Base-by-base conservation (phyloP, 192 early-diverging fungal genomes). In the Coemansia sp. region DNA sequence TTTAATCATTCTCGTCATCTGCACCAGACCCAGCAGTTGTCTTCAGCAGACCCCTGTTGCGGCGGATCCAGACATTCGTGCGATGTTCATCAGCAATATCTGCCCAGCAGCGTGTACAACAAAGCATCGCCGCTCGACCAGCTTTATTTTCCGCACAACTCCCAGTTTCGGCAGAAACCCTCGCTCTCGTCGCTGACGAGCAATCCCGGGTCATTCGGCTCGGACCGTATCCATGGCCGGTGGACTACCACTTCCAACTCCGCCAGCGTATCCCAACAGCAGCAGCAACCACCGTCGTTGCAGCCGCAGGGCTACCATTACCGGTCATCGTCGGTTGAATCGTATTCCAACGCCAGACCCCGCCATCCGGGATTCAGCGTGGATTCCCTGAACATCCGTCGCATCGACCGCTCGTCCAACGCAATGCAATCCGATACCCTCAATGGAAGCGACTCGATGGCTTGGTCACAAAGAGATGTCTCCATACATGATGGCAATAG, bases 381-480 rank as follows among this genome's bases (percentile, higher is more conserved):
- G 13, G 70, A 78, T n/a, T 64, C 63, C 48, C 63, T 78, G n/a
- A 78, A 72, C 11, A 66, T 78, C 22, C 70, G 76, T 12, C 66
- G 70, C 11, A 41, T 41, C 8, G 66, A 78, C 46, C 66, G 76
- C 7, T 63, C 70, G 7, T 78, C 76, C 40, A 78, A 78, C 13
- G 71, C 76, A 22, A 78, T 78, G 76, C 76, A 72, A 26, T 78
- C 76, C 0, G 76, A 72, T 26, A 78, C 76, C 0, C 66, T 78
- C 12, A 39, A 78, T 32, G 76, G 76, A 6, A 69, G 67, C 47
- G 76, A 78, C 26, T 69, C 62, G 54, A 55, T 68, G 63, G 76
- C 76, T 1, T 78, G 76, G 76, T 78, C 76, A n/a, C 76, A 78
- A 12, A 63, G 65, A 59, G 76, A 78, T 19, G 71, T 69, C 7